These are phyloP conservation scores for Cicer yamashitae DNA, from an alignment of 306 rosid genomes.

Conservation along the genomic window DNA sequence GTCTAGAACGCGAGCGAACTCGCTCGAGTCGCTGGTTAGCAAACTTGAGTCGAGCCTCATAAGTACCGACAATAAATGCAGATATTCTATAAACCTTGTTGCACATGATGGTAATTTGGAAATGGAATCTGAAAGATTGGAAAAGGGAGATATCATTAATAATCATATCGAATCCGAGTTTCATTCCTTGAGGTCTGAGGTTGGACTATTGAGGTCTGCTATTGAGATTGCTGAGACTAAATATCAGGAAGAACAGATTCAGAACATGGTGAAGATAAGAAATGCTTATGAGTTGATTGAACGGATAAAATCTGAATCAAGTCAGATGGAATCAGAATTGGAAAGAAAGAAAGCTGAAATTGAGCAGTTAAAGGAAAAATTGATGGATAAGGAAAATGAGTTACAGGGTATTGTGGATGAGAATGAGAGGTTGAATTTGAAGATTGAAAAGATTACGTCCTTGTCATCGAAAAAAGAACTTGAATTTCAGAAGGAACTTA, in stretches of 20 bases:
- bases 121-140: constrained; percentile 40
- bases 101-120: constrained; percentile 29
- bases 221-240: constrained; percentile 74
- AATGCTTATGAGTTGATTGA: constrained; percentile 74
- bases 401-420: constrained; percentile 78
- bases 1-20: constrained; percentile 57
- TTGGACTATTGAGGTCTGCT: constrained; percentile 57
- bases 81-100: too few species aligned
- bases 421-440: constrained; percentile 71
- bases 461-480: constrained; percentile 57
- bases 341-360: constrained; percentile 55
- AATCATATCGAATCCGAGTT: constrained; percentile 54
- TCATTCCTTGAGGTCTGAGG: constrained; percentile 59
- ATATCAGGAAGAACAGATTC: constrained; percentile 75
- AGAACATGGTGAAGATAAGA: constrained; percentile 62
- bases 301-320: constrained; percentile 59
- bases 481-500: constrained; percentile 59
- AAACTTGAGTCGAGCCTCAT: constrained; percentile 51
- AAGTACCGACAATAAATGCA: constrained; percentile 32
- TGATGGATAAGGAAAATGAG: constrained; percentile 93
- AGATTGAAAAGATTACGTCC: constrained; percentile 50
- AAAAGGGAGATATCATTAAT: constrained; percentile 29
- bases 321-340: constrained; percentile 56
- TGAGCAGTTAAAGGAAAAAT: constrained; percentile 73
- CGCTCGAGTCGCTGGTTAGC: constrained; percentile 63